phyloP scores from a whole-genome alignment of 2,329 filamentous ascomycete genomes.

The Didymella arachidicola region DNA sequence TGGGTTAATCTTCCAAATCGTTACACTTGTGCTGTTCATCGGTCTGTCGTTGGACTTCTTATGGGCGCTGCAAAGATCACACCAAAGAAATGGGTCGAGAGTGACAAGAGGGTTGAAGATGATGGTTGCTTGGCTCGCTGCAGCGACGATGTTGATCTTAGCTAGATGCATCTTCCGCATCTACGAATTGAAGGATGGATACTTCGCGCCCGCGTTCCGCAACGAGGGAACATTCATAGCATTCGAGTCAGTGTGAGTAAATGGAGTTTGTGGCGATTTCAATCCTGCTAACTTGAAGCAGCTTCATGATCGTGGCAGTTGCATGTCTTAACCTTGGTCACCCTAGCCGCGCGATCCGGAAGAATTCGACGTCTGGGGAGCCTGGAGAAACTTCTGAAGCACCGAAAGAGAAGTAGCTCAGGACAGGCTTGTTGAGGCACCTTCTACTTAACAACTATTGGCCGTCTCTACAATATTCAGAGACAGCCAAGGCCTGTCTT shows the following conservation, averaged over 20 bases:
- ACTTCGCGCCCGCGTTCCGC: constrained; percentile 16
- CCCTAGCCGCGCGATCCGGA: constrained; percentile 5
- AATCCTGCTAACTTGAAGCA: background rate
- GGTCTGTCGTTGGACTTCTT: constrained; percentile 7
- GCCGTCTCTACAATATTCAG: too few species aligned
- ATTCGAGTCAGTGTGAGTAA: constrained; percentile 19
- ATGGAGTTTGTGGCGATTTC: background rate
- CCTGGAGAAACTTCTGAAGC: background rate
- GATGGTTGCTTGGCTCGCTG: background rate
- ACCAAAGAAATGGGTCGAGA: background rate
- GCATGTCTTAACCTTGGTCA: constrained; percentile 10
- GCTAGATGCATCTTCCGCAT: constrained; percentile 19
- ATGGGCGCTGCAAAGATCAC: background rate
- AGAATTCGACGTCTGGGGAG: background rate
- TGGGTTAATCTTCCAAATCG: constrained; percentile 15
- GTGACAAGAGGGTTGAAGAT: background rate
- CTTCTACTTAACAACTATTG: too few species aligned
- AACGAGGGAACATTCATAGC: constrained; percentile 17
- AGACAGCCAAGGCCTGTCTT: too few species aligned
- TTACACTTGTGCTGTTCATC: constrained; percentile 9
- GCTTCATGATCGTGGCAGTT: constrained; percentile 10
- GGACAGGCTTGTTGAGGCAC: too few species aligned
- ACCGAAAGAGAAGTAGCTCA: background rate
- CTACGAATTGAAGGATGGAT: constrained; percentile 21
- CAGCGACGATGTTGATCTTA: constrained; percentile 11